phyloP scores from a whole-genome alignment of 345 rosid species.

The Boechera retrofracta region DNA sequence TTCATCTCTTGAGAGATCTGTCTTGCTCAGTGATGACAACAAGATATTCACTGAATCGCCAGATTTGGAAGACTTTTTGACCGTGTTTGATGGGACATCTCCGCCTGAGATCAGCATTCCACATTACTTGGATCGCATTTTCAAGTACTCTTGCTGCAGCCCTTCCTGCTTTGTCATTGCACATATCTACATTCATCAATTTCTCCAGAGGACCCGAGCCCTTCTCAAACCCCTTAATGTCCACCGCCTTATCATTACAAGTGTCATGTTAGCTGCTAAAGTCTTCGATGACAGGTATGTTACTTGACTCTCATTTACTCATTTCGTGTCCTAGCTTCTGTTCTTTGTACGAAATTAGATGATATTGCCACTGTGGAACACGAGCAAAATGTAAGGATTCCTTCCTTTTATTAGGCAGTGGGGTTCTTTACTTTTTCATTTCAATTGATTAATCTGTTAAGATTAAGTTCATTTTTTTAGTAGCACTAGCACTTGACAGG shows the following conservation, averaged over 20 bases:
- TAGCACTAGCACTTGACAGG: too few species aligned
- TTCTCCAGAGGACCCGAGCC: slow-evolving; percentile 55
- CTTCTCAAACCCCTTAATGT: slow-evolving; percentile 71
- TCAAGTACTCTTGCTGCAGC: slow-evolving; percentile 85
- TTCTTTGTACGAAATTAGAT: too few species aligned
- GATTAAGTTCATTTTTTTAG: background rate
- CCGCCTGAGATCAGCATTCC: slow-evolving; percentile 66
- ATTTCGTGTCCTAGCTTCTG: too few species aligned
- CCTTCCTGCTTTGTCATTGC: slow-evolving; percentile 92
- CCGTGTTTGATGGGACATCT: slow-evolving; percentile 70
- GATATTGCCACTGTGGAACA: too few species aligned
- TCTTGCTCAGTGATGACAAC: slow-evolving; percentile 53
- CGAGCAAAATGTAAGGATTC: too few species aligned
- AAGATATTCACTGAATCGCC: slow-evolving; percentile 42
- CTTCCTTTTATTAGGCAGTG: too few species aligned
- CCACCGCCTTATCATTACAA: slow-evolving; percentile 84
- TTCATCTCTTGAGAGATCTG: slow-evolving; percentile 65
- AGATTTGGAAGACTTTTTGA: slow-evolving; percentile 41
- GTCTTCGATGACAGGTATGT: slow-evolving; percentile 75
- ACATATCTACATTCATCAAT: slow-evolving; percentile 71
- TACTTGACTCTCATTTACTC: too few species aligned
- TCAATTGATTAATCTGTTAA: background rate
- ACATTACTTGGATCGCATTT: slow-evolving; percentile 78
- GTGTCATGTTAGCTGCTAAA: slow-evolving; percentile 86
- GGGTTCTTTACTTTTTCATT: too few species aligned